Percentiles rank a stretch among this genome's conserved stretches.
Evolutionary conservation across 345 rosid species (phyloP).

Genomic region (Psidium friedrichsthalianum): DNA sequence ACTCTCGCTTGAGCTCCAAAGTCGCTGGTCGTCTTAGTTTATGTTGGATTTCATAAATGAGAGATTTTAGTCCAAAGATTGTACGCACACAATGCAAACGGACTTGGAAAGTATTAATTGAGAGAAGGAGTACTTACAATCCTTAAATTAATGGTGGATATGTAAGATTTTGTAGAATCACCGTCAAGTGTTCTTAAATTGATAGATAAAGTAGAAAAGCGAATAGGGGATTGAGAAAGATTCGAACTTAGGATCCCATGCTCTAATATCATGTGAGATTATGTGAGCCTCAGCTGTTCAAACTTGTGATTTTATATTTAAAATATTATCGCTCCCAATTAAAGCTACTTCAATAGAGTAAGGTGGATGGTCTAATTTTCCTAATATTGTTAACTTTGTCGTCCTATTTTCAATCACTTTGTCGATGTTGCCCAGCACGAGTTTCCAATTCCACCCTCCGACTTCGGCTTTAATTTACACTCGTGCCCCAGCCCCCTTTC

Average conservation of each 20-base stretch:
- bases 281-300: too few relatives aligned
- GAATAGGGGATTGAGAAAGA: too few relatives aligned
- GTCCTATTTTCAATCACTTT: neutral
- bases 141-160: rapidly evolving
- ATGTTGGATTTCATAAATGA: neutral
- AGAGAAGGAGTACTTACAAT: neutral
- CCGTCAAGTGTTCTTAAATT: too few relatives aligned
- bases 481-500: neutral
- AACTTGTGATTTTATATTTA: too few relatives aligned
- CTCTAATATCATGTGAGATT: too few relatives aligned
- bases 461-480: rapidly evolving
- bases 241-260: too few relatives aligned
- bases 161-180: too few relatives aligned
- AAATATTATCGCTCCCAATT: too few relatives aligned
- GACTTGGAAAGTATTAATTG: neutral
- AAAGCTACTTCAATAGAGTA: too few relatives aligned
- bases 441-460: neutral
- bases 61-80: neutral
- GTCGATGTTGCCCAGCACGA: neutral
- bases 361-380: neutral
- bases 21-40: neutral
- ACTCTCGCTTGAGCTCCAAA: neutral
- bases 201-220: too few relatives aligned
- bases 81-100: neutral
- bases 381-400: neutral